Base-by-base conservation (phyloP, 2,329 filamentous ascomycete species). In the Venturia asperata region DNA sequence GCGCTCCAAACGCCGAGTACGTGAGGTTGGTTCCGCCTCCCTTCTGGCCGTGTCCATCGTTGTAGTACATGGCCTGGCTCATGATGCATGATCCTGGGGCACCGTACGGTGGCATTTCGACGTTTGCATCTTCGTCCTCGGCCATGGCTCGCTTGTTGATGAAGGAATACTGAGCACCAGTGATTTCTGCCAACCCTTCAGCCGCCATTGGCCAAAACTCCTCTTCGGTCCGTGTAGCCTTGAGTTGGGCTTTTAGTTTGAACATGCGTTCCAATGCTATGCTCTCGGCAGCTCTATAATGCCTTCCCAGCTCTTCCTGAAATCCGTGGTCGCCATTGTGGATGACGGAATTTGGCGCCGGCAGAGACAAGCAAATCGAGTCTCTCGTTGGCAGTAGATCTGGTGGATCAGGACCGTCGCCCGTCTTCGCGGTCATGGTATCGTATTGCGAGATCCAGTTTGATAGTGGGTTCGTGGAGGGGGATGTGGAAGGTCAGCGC, bases 121-220 rank as follows among this genome's bases (percentile, higher is more conserved):
- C 80, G 10, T 83, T 81, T 17, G 80, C 75, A 66, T 83, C 75
- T 66, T 83, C 78, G 67, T 88, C 85, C 69, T 85, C 82, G 34
- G 82, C 80, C 64, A 85, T 75, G 55, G 87, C 83, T 56, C 85
- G 77, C 72, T 88, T 88, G 58, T 86, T 84, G 49, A 89, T 84
- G 70, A 90, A 90, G 30, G 81, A 83, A 76, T 86, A 88, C 72
- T 90, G 87, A 10, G 87, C 82, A 66, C 83, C 82, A 66, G 83
- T 79, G 43, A 90, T 83, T 60, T 79, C 78, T 58, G 87, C 83
- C 70, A 90, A 78, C 55, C 84, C 85, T 71, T 87, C 82, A 75
- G 88, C 84, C 65, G 89, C 76, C 27, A 82, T 76, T 56, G 77
- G 77, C 87, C 87, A 90, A 74, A 90, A 89, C 55, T 66, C 65